Evolutionary conservation across 148 eudicot genomes (phyloP).

Genomic region (Mesembryanthemum crystallinum): DNA sequence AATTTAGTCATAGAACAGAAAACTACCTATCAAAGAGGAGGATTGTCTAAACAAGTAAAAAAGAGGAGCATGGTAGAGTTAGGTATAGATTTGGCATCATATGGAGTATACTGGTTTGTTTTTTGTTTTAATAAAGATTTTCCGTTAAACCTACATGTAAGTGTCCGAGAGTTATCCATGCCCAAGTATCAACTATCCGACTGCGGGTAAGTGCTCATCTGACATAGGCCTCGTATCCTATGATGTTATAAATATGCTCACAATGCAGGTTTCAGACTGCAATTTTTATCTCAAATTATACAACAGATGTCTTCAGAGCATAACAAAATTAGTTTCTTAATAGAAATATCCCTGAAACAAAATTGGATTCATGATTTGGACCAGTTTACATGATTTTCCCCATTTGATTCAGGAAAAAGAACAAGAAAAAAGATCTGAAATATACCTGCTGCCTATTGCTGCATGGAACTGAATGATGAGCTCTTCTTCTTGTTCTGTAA

Average conservation of each 20-base stretch:
- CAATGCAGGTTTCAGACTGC: neutral
- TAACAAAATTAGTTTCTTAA: neutral
- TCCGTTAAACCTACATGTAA: no score
- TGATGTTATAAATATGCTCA: neutral
- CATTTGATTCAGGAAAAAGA: neutral
- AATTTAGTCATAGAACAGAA: conserved; percentile 7
- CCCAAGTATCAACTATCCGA: neutral
- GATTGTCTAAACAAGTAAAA: neutral
- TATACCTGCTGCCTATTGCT: conserved; percentile 90
- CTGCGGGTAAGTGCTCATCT: neutral
- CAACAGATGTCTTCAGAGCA: neutral
- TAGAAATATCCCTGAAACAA: neutral
- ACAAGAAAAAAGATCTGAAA: neutral
- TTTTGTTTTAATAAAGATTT: no score
- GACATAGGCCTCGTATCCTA: neutral
- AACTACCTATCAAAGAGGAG: neutral
- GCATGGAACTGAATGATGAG: conserved; percentile 73
- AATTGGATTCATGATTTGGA: neutral
- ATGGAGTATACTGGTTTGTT: no score
- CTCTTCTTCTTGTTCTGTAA: conserved; percentile 84
- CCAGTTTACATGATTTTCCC: neutral
- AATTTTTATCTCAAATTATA: neutral
- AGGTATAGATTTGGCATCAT: no score
- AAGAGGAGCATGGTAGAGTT: neutral
- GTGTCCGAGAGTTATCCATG: no score